Conservation (phyloP, 169 alveolate genomes). For the Babesia microti region DNA sequence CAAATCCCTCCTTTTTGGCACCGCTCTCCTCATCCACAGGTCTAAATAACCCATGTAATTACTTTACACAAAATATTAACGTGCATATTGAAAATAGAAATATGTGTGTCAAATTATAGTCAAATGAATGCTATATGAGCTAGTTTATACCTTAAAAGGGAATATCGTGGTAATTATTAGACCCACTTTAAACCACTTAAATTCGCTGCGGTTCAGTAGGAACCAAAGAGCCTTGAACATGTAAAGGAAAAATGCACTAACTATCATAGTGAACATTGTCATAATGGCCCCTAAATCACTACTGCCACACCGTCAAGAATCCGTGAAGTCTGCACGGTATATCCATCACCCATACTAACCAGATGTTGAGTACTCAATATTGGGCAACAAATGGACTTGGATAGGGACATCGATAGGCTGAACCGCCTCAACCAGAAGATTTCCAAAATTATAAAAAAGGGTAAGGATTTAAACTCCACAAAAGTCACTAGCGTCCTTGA, state of each 20-base stretch:
- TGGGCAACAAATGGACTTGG: too few species aligned
- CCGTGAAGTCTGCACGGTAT: too few species aligned
- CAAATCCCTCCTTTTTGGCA: too few species aligned
- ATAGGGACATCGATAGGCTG: too few species aligned
- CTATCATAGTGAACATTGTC: conserved; percentile 13
- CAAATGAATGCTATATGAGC: conserved; percentile 4
- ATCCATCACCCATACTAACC: too few species aligned
- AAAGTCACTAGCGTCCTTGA: too few species aligned
- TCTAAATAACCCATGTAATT: conserved; percentile 3
- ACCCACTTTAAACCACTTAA: conserved; percentile 10
- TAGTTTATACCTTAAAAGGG: conserved; percentile 30
- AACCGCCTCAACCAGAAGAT: too few species aligned
- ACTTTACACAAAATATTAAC: conserved; percentile 4
- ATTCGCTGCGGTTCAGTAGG: conserved; percentile 9
- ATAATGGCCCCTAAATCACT: conserved; percentile 21
- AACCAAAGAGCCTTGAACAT: conserved; percentile 37
- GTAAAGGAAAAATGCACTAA: conserved; percentile 34
- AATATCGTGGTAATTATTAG: conserved; percentile 15
- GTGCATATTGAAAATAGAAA: conserved; percentile 5
- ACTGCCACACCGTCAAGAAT: background rate
- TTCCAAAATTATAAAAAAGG: too few species aligned
- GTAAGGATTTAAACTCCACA: too few species aligned
- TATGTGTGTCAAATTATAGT: conserved; percentile 9
- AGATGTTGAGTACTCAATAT: too few species aligned
- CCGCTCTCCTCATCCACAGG: conserved; percentile 16